phyloP scores from a whole-genome alignment of 306 rosid genomes.

The Bauhinia variegata region DNA sequence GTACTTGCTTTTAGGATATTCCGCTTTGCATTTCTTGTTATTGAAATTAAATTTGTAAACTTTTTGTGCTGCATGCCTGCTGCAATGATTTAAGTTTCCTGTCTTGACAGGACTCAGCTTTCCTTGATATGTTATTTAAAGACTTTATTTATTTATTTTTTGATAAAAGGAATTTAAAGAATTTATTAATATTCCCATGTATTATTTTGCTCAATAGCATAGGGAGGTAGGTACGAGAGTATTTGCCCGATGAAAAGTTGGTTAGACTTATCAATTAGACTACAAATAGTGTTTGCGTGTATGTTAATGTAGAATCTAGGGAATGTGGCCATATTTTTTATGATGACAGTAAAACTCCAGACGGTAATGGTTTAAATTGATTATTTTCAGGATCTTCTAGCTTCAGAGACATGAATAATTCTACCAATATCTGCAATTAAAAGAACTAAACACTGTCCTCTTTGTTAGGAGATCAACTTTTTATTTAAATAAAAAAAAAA shows the following conservation, averaged over 20 bases:
- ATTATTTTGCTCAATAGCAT: background rate
- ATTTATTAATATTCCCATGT: background rate
- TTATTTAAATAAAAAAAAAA: no score
- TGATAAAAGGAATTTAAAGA: background rate
- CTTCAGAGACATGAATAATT: background rate
- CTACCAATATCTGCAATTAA: constrained; percentile 18
- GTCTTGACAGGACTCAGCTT: background rate
- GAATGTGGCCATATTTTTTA: background rate
- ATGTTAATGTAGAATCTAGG: background rate
- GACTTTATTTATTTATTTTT: no score
- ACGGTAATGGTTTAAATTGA: background rate
- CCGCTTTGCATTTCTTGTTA: background rate
- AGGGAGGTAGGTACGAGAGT: background rate
- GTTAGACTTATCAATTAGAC: background rate
- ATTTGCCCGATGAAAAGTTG: background rate
- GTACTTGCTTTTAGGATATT: constrained; percentile 5
- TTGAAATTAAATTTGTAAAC: background rate
- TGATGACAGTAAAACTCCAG: background rate
- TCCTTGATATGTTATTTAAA: no score
- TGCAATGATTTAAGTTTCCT: background rate
- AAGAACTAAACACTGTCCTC: background rate
- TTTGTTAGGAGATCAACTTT: constrained; percentile 20
- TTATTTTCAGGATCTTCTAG: background rate
- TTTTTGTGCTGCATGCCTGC: background rate
- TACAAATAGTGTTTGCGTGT: background rate